phyloP scores from a whole-genome alignment of 2,329 filamentous ascomycete species.

The Rasamsonia emersonii region DNA sequence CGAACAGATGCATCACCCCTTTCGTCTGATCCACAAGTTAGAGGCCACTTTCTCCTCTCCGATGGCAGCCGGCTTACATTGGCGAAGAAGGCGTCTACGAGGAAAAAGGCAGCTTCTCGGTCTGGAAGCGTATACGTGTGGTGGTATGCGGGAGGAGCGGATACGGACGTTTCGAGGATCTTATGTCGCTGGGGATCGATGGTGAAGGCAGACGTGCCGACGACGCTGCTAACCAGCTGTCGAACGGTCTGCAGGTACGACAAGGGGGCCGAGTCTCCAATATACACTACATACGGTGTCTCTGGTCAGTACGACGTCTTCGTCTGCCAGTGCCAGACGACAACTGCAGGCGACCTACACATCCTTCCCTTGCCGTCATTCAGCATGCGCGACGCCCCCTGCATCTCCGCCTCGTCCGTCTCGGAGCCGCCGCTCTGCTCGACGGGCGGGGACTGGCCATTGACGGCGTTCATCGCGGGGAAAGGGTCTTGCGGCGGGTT shows the following conservation, averaged over 20 bases:
- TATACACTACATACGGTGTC: slow-evolving; percentile 42
- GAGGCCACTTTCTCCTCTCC: not conserved
- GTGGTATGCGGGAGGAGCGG: slow-evolving; percentile 30
- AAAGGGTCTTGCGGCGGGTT: slow-evolving; percentile 8
- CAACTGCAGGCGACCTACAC: slow-evolving; percentile 7
- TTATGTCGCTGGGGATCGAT: slow-evolving; percentile 49
- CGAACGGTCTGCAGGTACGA: slow-evolving; percentile 54
- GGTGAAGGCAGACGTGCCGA: slow-evolving; percentile 50
- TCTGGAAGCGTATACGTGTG: slow-evolving; percentile 49
- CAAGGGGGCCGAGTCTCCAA: slow-evolving; percentile 55
- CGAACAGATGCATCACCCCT: slow-evolving; percentile 54
- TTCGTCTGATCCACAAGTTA: slow-evolving; percentile 39
- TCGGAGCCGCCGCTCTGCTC: slow-evolving; percentile 7
- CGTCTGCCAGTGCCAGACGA: not conserved
- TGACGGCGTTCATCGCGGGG: slow-evolving; percentile 3
- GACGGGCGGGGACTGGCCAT: slow-evolving; percentile 1
- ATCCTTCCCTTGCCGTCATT: slow-evolving; percentile 49
- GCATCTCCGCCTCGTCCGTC: slow-evolving; percentile 13
- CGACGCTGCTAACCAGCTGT: slow-evolving; percentile 49
- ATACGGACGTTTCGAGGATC: slow-evolving; percentile 47
- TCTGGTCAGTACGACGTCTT: slow-evolving; percentile 1
- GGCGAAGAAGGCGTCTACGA: slow-evolving; percentile 53
- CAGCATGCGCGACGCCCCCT: slow-evolving; percentile 55
- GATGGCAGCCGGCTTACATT: slow-evolving; percentile 39
- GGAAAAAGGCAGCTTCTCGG: slow-evolving; percentile 44